phyloP scores from a whole-genome alignment of 805 yeast genomes.

The Schwanniomyces yamadae region DNA sequence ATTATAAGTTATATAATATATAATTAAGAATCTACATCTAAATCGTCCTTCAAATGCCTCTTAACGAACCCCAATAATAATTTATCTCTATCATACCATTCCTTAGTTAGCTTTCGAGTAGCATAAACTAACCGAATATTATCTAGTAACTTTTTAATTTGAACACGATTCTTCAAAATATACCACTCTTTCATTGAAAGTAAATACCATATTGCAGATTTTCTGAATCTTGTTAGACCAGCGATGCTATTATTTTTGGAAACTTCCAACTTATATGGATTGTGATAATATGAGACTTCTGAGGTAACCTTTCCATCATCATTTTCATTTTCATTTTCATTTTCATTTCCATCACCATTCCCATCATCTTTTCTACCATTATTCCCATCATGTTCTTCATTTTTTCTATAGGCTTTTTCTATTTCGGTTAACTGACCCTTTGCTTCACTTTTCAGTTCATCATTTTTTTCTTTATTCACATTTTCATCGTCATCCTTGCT shows the following conservation, averaged over 20 bases:
- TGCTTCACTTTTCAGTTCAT: neutral
- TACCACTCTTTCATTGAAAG: conserved; percentile 73
- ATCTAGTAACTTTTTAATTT: conserved; percentile 23
- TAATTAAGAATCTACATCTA: too few relatives aligned
- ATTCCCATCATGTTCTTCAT: conserved; percentile 10
- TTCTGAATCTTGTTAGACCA: conserved; percentile 63
- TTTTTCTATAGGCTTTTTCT: conserved; percentile 11
- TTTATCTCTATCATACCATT: conserved; percentile 37
- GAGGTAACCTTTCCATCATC: too few relatives aligned
- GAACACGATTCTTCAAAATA: conserved; percentile 23
- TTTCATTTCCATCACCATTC: too few relatives aligned
- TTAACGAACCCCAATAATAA: conserved; percentile 25
- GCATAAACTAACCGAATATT: conserved; percentile 26
- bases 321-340: neutral
- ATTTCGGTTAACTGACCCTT: too few relatives aligned
- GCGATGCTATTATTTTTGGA: conserved; percentile 40
- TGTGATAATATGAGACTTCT: conserved; percentile 32
- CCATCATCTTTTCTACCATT: conserved; percentile 37
- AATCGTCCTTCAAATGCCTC: conserved; percentile 4
- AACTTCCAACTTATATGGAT: conserved; percentile 33
- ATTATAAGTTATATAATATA: too few relatives aligned
- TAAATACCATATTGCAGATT: conserved; percentile 74
- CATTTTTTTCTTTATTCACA: neutral
- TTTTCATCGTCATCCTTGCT: conserved; percentile 2
- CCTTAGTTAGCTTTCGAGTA: conserved; percentile 12